Evolutionary conservation across 257 asterid species (phyloP).

Genomic region (Solanum acaule): DNA sequence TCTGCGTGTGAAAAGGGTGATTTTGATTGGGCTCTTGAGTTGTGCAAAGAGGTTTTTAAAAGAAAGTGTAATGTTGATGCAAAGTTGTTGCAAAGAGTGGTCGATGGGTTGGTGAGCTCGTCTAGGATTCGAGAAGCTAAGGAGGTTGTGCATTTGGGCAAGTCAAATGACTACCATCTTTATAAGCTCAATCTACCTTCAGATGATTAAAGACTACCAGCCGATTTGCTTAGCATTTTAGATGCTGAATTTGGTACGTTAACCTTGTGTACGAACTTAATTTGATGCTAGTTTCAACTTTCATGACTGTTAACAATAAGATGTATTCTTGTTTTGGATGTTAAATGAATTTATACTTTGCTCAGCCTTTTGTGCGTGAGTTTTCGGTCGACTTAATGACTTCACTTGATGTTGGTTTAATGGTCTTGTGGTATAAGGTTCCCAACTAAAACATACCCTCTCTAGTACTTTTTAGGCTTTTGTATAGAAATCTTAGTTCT

Average conservation of each 20-base stretch:
- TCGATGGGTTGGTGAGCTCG: slow-evolving; percentile 23
- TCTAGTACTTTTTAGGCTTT: neutral
- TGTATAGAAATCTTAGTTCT: neutral
- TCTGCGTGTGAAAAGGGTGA: slow-evolving; percentile 27
- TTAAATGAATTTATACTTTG: neutral
- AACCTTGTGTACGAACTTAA: neutral
- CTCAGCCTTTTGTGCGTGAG: neutral
- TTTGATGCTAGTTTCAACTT: neutral
- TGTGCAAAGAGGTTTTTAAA: slow-evolving; percentile 28
- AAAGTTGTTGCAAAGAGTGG: slow-evolving; percentile 30
- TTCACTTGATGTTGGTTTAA: neutral
- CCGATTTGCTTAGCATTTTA: neutral
- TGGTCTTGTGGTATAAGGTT: neutral
- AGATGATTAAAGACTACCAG: neutral
- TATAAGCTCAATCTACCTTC: slow-evolving; percentile 22
- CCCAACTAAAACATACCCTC: neutral
- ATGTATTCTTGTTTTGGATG: neutral
- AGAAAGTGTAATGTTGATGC: slow-evolving; percentile 17
- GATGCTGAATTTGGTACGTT: neutral
- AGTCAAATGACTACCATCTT: slow-evolving; percentile 17
- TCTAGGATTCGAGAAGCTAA: slow-evolving; percentile 26
- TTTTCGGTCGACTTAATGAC: neutral
- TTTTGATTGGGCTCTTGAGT: slow-evolving; percentile 29
- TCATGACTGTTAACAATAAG: neutral
- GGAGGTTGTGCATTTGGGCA: slow-evolving; percentile 28